phyloP scores from a whole-genome alignment of 1,284 basidiomycete species.

The Ustilago tritici region DNA sequence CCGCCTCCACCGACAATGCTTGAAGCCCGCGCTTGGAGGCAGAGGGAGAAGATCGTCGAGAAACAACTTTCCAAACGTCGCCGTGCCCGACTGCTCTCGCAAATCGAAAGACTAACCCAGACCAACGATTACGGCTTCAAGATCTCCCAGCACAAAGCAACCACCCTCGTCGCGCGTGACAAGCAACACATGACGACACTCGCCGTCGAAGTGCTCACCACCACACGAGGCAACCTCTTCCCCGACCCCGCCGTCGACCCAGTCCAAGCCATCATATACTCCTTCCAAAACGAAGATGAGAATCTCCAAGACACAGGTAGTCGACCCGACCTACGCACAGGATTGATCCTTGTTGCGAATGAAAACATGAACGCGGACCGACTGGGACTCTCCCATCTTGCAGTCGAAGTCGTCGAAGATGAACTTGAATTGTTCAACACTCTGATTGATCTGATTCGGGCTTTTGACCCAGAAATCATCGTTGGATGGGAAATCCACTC shows the following conservation, averaged over 20 bases:
- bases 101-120: conserved; percentile 85
- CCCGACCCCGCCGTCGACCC: conserved; percentile 81
- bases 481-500: conserved; percentile 92
- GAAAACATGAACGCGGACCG: conserved; percentile 22
- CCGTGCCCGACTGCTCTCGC: conserved; percentile 34
- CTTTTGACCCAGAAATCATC: conserved; percentile 90
- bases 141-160: conserved; percentile 55
- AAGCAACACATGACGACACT: conserved; percentile 84
- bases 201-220: conserved; percentile 87
- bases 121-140: conserved; percentile 74
- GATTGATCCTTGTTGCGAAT: conserved; percentile 48
- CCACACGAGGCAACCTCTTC: conserved; percentile 76
- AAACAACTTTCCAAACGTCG: conserved; percentile 38
- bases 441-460: conserved; percentile 80
- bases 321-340: conserved; percentile 53
- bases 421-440: conserved; percentile 88
- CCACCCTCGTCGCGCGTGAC: conserved; percentile 72
- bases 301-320: conserved; percentile 52
- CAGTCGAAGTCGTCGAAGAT: conserved; percentile 75
- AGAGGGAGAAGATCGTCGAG: conserved; percentile 34
- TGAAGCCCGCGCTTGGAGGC: conserved; percentile 45
- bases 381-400: conserved; percentile 54
- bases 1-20: conserved; percentile 54
- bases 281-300: conserved; percentile 75
- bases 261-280: conserved; percentile 80